phyloP scores from a whole-genome alignment of 768 basidiomycete genomes.

The Boletus sensibilis region DNA sequence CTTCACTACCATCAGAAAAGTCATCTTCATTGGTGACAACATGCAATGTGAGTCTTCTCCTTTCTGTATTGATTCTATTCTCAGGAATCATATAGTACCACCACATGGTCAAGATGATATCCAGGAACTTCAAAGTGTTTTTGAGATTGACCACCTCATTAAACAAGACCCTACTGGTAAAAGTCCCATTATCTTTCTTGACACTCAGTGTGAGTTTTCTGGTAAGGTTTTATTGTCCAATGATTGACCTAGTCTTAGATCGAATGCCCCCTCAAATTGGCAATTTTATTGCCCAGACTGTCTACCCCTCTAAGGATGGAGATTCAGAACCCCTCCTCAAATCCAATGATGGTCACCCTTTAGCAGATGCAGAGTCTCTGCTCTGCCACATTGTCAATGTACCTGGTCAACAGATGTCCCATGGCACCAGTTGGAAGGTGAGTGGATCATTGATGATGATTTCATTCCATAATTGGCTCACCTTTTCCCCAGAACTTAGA shows the following conservation, averaged over 20 bases:
- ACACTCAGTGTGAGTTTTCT: slow-evolving; percentile 66
- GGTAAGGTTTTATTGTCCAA: not conserved
- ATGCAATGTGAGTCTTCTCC: slow-evolving; percentile 51
- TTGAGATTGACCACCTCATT: slow-evolving; percentile 68
- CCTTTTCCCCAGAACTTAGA: slow-evolving; percentile 48
- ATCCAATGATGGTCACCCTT: slow-evolving; percentile 50
- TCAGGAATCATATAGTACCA: slow-evolving; percentile 54
- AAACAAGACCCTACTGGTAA: slow-evolving; percentile 22
- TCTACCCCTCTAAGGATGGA: slow-evolving; percentile 55
- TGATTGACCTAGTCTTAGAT: slow-evolving; percentile 43
- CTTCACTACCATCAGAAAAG: slow-evolving; percentile 44
- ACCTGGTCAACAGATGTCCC: slow-evolving; percentile 34
- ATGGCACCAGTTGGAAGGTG: slow-evolving; percentile 42
- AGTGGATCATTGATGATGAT: slow-evolving; percentile 6
- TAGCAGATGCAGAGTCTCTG: slow-evolving; percentile 36
- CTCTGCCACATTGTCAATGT: slow-evolving; percentile 73
- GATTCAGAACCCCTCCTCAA: slow-evolving; percentile 37
- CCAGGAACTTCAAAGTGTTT: slow-evolving; percentile 65
- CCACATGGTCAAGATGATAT: slow-evolving; percentile 76
- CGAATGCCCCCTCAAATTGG: slow-evolving; percentile 85
- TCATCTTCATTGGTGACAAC: slow-evolving; percentile 64
- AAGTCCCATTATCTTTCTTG: slow-evolving; percentile 50
- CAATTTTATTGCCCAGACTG: slow-evolving; percentile 60
- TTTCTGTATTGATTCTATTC: slow-evolving; percentile 31
- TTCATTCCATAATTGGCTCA: not conserved